A percentile compares a stretch with the other conserved stretches of the same genome.
phyloP scores from a whole-genome alignment of 495 filamentous ascomycete genomes.

The Penicillium tannophilum region DNA sequence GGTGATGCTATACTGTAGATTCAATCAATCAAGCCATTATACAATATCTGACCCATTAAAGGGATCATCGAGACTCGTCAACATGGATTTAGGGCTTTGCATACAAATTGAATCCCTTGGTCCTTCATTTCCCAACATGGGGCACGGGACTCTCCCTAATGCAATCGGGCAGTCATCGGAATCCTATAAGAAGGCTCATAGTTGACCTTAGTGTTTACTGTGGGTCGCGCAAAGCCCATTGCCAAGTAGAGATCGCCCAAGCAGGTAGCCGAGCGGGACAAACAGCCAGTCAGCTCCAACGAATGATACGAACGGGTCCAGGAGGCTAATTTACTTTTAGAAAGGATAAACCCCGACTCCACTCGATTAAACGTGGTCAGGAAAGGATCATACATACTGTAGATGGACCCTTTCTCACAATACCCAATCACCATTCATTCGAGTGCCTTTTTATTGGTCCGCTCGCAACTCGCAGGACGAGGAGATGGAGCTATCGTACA shows the following conservation, averaged over 20 bases:
- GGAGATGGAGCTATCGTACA: neutral
- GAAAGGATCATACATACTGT: neutral
- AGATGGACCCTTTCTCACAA: neutral
- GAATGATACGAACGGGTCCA: neutral
- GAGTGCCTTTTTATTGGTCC: neutral
- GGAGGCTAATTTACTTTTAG: neutral
- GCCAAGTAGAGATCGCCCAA: conserved; percentile 1
- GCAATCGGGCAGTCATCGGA: neutral
- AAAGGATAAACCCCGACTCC: neutral
- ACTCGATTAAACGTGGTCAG: neutral
- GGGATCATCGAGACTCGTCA: neutral
- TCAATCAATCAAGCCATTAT: neutral
- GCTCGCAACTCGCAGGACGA: neutral
- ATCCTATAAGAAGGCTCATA: neutral
- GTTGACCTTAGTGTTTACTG: neutral
- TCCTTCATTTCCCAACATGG: neutral
- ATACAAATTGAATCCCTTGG: neutral
- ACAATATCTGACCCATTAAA: neutral
- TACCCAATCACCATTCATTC: neutral
- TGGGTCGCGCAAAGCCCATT: neutral
- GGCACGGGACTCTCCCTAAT: neutral
- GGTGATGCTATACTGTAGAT: no score
- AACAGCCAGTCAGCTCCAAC: neutral
- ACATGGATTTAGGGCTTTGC: neutral
- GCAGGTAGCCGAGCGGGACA: neutral